Base-by-base conservation (phyloP, 1,284 basidiomycete genomes). In the Inonotus obliquus region DNA sequence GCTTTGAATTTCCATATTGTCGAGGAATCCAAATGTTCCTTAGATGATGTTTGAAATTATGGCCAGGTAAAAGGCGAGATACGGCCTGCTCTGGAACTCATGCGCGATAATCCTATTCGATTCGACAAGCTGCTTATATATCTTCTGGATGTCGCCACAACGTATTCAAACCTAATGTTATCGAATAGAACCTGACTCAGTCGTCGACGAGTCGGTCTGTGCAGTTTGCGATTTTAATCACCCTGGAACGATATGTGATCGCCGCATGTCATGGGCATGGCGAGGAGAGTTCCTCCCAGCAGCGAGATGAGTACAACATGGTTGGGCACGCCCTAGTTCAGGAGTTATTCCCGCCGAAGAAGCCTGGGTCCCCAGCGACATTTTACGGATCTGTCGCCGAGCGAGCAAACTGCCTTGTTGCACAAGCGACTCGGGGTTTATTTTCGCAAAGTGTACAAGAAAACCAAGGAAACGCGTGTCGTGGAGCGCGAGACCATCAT, bases 81-180 rank as follows among this genome's bases (percentile, higher is more conserved):
- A 64, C 83, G 82, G 65, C 70, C 79, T 1, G 87, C 89, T 60
- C 86, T 99, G 23, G 95, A 97, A 72, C 74, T 86, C 65, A 89
- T 99, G 80, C 93, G 95, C 25, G 96, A 99, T 76, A 86, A 92
- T 56, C 96, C 97, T 0, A 82, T 85, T 57, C 91, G 96, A 19
- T 82, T 84, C 58, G 96, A 98, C 77, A 89, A 87, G 25, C 97
- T 97, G 0, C 85, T 99, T 67, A 99, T 99, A 72, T 99, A 99
- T 76, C 97, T 99, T 76, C 77, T 99, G 71, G 97, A 99, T 71
- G 97, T 99, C 65, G 97, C 97, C 1, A 97, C 97, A 67, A 99
- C 99, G 97, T 99, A 99, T 72, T 97, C 97, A 62, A 99, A 99
- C 77, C 99, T 99, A 85, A 99, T 99, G 97, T 90, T 99, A 79